Percentiles rank a stretch among this genome's conserved stretches.
These are phyloP conservation scores for Micromonas commoda DNA, from an alignment of 139 green algal species.

Conservation along the genomic window DNA sequence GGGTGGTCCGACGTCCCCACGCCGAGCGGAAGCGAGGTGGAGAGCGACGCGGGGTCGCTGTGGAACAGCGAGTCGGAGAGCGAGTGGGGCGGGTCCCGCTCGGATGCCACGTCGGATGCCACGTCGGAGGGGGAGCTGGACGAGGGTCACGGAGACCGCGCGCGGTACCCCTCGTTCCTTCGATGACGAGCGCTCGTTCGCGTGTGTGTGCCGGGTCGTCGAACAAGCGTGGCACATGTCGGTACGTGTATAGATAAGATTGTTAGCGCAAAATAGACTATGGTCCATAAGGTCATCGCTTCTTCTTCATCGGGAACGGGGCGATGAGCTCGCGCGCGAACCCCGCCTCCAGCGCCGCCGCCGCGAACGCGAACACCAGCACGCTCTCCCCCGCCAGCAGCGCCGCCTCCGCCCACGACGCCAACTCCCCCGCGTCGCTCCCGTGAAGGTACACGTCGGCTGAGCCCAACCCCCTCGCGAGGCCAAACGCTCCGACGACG, in stretches of 20 bases:
- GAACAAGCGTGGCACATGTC: too few species aligned
- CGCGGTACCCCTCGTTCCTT: too few species aligned
- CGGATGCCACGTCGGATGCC: too few species aligned
- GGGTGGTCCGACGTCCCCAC: background rate
- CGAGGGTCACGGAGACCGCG: background rate
- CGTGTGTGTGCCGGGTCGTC: too few species aligned
- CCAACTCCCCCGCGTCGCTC: background rate
- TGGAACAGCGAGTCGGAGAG: background rate
- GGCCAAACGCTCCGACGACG: conserved; percentile 28
- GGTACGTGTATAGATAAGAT: too few species aligned
- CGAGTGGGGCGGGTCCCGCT: background rate
- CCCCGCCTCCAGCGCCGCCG: background rate
- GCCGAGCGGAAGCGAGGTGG: background rate
- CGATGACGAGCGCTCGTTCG: too few species aligned
- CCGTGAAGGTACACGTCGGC: conserved; percentile 10
- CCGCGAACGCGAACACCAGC: conserved; percentile 24
- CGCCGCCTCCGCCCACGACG: background rate
- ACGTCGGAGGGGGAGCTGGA: too few species aligned
- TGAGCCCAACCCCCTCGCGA: background rate
- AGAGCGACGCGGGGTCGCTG: background rate
- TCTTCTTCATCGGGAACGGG: conserved; percentile 11
- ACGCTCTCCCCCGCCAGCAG: conserved; percentile 11
- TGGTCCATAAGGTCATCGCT: background rate
- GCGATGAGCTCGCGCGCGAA: background rate
- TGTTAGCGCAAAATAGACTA: too few species aligned